Base-by-base conservation (phyloP, 2,329 filamentous ascomycete species). In the Hymenoscyphus scutula region DNA sequence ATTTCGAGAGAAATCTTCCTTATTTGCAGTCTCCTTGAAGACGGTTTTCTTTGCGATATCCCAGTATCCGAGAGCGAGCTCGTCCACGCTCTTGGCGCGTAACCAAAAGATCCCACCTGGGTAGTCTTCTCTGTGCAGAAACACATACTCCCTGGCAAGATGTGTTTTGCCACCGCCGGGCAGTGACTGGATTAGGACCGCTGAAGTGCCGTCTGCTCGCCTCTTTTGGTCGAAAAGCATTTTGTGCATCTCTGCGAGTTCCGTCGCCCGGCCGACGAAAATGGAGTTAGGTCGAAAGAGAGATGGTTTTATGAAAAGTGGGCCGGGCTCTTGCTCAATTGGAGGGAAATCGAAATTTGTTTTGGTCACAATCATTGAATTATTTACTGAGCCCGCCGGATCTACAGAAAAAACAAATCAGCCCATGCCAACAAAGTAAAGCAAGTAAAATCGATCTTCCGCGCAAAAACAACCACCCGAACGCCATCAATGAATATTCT, bases 51-150 rank as follows among this genome's bases (percentile, higher is more conserved):
- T 82, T 1, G 85, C 86, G 65, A 90, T 88, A 56, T 86, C 83
- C 83, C 85, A 88, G 71, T 84, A 90, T 34, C 84, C 84, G 56
- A 84, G 82, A 59, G 82, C 82, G 37, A 85, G 78, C 57, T 88
- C 85, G 59, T 84, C 77, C 3, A 78, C 72, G 0, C 83, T 84
- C 66, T 85, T 87, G 8, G 86, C 84, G 56, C 86, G 81, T 17
- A 90, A 80, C 88, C 88, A 91, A 72, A 89, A 91, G 53, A 89
- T 80, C 1, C 88, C 88, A 1, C 86, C 87, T 0, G 83, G 81
- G 67, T 87, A 90, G 64, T 83, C 77, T 4, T 79, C 75, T 38
- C 79, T 82, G 68, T 89, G 82, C 4, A 78, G 74, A 68, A 86
- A 89, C 32, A 89, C 82, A 70, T 90, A 90, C 73, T 90, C 80